Evolutionary conservation across 331 rosid species (phyloP), one percentile per base, ranked within the genome.

Genomic region (Phaseolus coccineus): DNA sequence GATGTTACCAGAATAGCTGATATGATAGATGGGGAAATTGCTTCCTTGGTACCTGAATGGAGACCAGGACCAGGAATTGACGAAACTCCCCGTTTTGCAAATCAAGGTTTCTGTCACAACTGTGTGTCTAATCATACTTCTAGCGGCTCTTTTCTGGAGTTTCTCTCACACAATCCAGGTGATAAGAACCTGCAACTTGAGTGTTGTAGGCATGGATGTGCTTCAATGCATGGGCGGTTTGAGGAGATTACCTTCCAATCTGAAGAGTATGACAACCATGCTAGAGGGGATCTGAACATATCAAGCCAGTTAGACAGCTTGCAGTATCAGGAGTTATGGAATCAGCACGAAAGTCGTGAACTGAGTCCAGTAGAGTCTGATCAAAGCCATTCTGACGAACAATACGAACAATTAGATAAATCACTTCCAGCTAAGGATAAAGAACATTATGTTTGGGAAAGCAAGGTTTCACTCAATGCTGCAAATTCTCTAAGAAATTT

Each of bases 1-100:
- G 97, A 95, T 83, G 97, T 87, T 52, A 92, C 89, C 51, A 79
- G 93, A 67, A 95, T 95, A 87, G 97, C 98, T 16, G 97, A 91
- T 70, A 91, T 88, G 96, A 95, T 95, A 48, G 98, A 95, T 57
- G 96, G 97, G 40, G 98, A 87, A 82, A 88, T 95, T 37, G 80
- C 90, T 80, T 88, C 91, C 77, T 83, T 95, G 87, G 97, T 92
- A 19, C 97, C 97, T 12, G 94, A 90, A 73, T 95, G 98, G 97
- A 73, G 85, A 59, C 56, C 86, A 0, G 97, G 97, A 62, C 96
- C 92, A 70, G 94, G 91, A 65, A 70, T 91, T 6, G 89, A 65
- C 19, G 98, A 92, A 84, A 85, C 97, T 30, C 92, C 94, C 4
- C 85, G 35, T 22, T 89, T 83, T 73, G 70, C 89, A 16, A 68